phyloP scores from a whole-genome alignment of 495 filamentous ascomycete genomes.

The Articulospora tetracladia region DNA sequence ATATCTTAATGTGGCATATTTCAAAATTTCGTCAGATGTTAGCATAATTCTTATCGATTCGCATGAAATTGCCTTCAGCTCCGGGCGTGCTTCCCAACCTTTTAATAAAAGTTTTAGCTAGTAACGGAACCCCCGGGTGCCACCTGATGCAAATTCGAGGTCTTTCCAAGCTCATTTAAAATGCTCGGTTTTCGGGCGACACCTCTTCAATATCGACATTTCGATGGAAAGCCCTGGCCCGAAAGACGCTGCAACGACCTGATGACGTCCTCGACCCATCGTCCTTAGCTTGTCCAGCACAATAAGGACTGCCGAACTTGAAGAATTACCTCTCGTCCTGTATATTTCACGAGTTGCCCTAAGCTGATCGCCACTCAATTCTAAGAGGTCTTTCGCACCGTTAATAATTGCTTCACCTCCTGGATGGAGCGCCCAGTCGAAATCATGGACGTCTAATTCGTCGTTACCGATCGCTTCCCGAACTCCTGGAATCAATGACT shows the following conservation, averaged over 20 bases:
- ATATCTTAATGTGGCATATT: too few relatives aligned
- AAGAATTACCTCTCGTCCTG: conserved; percentile 2
- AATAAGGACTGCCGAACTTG: conserved; percentile 25
- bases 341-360: conserved; percentile 10
- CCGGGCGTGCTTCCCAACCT: too few relatives aligned
- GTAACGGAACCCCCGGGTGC: too few relatives aligned
- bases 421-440: conserved; percentile 48
- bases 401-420: conserved; percentile 44
- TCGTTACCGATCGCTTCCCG: conserved; percentile 10
- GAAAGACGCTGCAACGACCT: too few relatives aligned
- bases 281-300: conserved; percentile 36
- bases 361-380: conserved; percentile 34
- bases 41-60: too few relatives aligned
- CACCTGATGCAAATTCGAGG: too few relatives aligned
- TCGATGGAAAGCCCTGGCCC: not conserved
- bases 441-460: conserved; percentile 23
- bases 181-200: too few relatives aligned
- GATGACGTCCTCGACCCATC: too few relatives aligned
- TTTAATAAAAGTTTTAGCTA: too few relatives aligned
- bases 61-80: too few relatives aligned
- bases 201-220: not conserved
- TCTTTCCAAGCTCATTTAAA: too few relatives aligned
- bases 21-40: too few relatives aligned
- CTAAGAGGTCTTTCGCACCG: conserved; percentile 31
- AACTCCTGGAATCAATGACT: not conserved